These are phyloP conservation scores for Septoria linicola DNA, from an alignment of 2,329 filamentous ascomycete genomes.

Conservation along the genomic window DNA sequence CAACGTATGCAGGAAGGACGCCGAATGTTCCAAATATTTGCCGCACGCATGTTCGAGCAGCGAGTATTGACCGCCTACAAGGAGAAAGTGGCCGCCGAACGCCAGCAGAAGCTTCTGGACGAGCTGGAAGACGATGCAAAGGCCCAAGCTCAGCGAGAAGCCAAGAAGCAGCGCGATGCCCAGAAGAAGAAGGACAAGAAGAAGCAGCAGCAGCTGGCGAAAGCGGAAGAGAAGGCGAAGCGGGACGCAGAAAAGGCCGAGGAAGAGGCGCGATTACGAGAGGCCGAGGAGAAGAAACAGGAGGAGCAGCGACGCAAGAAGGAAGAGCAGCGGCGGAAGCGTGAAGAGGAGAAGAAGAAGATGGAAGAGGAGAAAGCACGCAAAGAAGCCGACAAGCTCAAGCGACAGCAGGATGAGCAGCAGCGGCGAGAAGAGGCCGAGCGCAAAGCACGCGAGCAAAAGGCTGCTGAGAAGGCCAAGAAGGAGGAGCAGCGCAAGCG, in stretches of 20 bases:
- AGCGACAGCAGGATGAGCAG: slow-evolving; percentile 76
- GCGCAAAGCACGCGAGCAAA: slow-evolving; percentile 75
- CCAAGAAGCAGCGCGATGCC: slow-evolving; percentile 90
- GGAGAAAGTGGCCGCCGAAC: slow-evolving; percentile 92
- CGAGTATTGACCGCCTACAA: slow-evolving; percentile 94
- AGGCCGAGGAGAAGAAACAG: slow-evolving; percentile 71
- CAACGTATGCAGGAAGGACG: slow-evolving; percentile 98
- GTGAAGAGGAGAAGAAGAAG: slow-evolving; percentile 83
- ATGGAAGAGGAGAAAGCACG: slow-evolving; percentile 83
- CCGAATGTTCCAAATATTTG: slow-evolving; percentile 99
- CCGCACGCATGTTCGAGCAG: slow-evolving; percentile 98
- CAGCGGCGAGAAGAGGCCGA: slow-evolving; percentile 83
- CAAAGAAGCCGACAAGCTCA: slow-evolving; percentile 82
- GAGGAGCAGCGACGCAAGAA: slow-evolving; percentile 79
- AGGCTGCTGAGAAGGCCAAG: slow-evolving; percentile 77
- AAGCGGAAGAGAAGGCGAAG: slow-evolving; percentile 86
- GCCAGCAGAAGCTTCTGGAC: slow-evolving; percentile 84
- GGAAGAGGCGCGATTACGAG: slow-evolving; percentile 74
- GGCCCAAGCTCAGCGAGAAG: slow-evolving; percentile 74
- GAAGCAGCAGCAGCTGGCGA: slow-evolving; percentile 78
- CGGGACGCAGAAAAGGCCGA: slow-evolving; percentile 86
- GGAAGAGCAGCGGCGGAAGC: slow-evolving; percentile 89
- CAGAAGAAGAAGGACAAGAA: slow-evolving; percentile 96
- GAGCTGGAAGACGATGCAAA: slow-evolving; percentile 84
- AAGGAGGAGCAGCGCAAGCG: slow-evolving; percentile 72